Base-by-base conservation (phyloP, 805 yeast species). In the Maudiozyma turicensis region DNA sequence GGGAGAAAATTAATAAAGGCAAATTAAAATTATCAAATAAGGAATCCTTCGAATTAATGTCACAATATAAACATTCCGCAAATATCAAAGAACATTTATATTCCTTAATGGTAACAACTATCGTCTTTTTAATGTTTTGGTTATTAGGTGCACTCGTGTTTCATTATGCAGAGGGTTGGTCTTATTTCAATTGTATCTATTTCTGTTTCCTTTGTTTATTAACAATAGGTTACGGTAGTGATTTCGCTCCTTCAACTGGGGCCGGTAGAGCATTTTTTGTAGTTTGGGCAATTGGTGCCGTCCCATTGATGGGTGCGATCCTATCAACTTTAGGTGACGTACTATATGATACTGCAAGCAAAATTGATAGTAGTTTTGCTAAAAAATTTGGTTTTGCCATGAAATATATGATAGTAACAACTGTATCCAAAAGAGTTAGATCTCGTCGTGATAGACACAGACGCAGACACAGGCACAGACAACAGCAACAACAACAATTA, bases 191-290 rank as follows among this genome's bases (percentile, higher is more conserved):
- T 47, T 73, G 80, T 2, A 71, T 85, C n/a, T 89, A 89, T 66
- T 88, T 86, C 58, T 79, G 90, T 52, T 80, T 84, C 53, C 67
- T 85, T 39, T 81, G 91, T 58, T 73, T 89, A 47, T 66, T 87
- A 6, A 86, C 96, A 0, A 84, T 89, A 49, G 96, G 96, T 0
- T 87, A 85, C 64, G 96, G 96, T 32, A 96, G 95, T 33, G 89
- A 82, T 59, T 80, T 71, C 55, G 71, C 79, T 1, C 95, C 95
- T 0, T 49, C 45, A 1, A 65, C 81, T 0, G 66, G 81, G 0
- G 82, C 84, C 6, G 95, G 95, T 0, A 68, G 84, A 40, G 76
- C 83, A 0, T 78, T 87, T 55, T 88, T 88, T 57, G 79, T 86
- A 7, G 66, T 80, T 8, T 89, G 96, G 96, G 84, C 89, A 0